A percentile compares a stretch with the other conserved stretches of the same genome.
Conservation (phyloP, 225 moss, liverwort and hornwort species). For the Polytrichum formosum region DNA sequence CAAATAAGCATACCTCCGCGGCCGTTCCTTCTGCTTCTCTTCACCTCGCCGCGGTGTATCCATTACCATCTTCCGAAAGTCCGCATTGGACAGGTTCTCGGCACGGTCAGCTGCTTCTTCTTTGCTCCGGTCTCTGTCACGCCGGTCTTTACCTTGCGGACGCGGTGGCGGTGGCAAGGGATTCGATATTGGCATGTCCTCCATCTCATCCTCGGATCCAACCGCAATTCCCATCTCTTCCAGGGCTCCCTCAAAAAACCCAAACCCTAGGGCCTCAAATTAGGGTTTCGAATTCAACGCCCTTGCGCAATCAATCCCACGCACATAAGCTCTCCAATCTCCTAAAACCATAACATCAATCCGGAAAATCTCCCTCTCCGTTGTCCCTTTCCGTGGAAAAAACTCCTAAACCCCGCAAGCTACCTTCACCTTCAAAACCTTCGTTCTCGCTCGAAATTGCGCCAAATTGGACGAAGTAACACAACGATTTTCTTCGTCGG, state of each 20-base stretch:
- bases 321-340: background rate
- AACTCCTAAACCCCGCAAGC: background rate
- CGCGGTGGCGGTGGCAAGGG: conserved; percentile 64
- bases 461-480: background rate
- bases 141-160: conserved; percentile 38
- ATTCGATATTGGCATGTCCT: conserved; percentile 63
- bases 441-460: background rate
- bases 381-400: background rate
- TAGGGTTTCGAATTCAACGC: background rate
- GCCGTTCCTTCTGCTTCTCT: conserved; percentile 50
- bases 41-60: conserved; percentile 62
- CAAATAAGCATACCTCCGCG: conserved; percentile 35
- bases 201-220: conserved; percentile 55
- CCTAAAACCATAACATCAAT: background rate
- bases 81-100: conserved; percentile 65
- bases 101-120: conserved; percentile 51
- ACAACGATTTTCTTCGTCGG: too few relatives aligned
- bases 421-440: background rate
- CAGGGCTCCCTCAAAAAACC: conserved; percentile 10
- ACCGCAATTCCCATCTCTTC: conserved; percentile 46
- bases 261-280: conserved; percentile 1
- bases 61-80: conserved; percentile 71
- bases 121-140: conserved; percentile 32
- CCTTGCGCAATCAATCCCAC: too few relatives aligned
- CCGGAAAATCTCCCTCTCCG: background rate